phyloP scores from a whole-genome alignment of 805 yeast species.

The Ogataea degrootiae region DNA sequence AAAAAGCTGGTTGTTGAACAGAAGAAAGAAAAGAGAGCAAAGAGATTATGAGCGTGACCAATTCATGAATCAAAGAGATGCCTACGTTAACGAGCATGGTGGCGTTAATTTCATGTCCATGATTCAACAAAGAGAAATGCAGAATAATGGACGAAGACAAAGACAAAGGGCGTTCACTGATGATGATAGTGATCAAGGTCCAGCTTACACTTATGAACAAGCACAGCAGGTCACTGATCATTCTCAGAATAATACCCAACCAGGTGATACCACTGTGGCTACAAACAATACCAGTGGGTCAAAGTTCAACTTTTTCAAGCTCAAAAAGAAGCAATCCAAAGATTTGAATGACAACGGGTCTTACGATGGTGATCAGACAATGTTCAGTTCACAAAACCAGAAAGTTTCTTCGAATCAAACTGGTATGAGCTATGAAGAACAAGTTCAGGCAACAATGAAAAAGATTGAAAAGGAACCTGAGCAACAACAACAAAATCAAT shows the following conservation, averaged over 20 bases:
- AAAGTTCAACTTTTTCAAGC: slow-evolving; percentile 1
- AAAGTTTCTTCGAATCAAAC: not conserved
- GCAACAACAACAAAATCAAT: not conserved
- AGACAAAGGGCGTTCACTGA: not conserved
- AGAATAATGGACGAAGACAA: not conserved
- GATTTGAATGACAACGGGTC: not conserved
- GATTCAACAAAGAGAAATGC: slow-evolving; percentile 5
- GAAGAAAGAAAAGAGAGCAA: slow-evolving; percentile 7
- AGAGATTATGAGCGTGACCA: not conserved
- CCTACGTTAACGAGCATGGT: slow-evolving; percentile 1
- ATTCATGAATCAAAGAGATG: not conserved
- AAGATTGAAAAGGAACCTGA: not conserved
- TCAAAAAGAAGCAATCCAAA: not conserved
- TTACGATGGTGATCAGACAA: not conserved
- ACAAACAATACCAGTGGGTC: not conserved
- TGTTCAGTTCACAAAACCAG: no score
- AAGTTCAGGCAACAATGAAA: slow-evolving; percentile 2
- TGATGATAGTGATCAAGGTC: not conserved
- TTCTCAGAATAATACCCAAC: not conserved
- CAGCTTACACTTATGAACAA: not conserved
- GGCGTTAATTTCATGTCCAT: slow-evolving; percentile 13
- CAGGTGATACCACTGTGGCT: slow-evolving; percentile 1
- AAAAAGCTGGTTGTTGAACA: slow-evolving; percentile 3
- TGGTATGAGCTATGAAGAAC: slow-evolving; percentile 1
- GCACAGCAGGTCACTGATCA: not conserved